These are phyloP conservation scores for Claviceps pusilla DNA, from an alignment of 2,329 filamentous ascomycete species.

Conservation along the genomic window DNA sequence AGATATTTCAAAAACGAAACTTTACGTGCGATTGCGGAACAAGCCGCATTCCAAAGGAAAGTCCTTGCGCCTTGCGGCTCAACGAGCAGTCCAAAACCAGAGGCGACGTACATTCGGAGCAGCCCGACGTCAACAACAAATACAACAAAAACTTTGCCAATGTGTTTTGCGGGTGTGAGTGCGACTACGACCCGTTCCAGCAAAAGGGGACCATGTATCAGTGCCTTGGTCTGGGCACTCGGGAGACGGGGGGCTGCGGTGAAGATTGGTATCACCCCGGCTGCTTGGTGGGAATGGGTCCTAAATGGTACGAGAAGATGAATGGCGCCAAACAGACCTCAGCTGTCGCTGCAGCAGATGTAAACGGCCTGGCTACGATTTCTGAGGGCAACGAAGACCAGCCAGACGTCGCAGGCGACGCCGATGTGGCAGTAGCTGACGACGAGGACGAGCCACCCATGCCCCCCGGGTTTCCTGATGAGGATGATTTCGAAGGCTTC, in stretches of 20 bases:
- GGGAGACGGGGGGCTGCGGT: slow-evolving; percentile 74
- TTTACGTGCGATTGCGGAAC: slow-evolving; percentile 96
- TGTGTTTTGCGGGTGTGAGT: slow-evolving; percentile 75
- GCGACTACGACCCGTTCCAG: slow-evolving; percentile 73
- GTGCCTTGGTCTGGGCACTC: slow-evolving; percentile 69
- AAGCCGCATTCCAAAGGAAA: slow-evolving; percentile 54
- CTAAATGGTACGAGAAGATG: slow-evolving; percentile 52
- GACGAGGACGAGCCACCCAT: slow-evolving; percentile 50
- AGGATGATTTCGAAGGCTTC: slow-evolving; percentile 79
- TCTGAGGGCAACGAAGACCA: slow-evolving; percentile 29
- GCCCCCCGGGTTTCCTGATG: slow-evolving; percentile 73
- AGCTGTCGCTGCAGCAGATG: slow-evolving; percentile 4
- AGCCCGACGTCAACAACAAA: slow-evolving; percentile 56
- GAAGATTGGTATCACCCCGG: slow-evolving; percentile 98
- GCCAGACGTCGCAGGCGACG: slow-evolving; percentile 9
- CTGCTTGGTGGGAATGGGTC: slow-evolving; percentile 67
- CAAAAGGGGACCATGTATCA: slow-evolving; percentile 98
- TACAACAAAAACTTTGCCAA: slow-evolving; percentile 97
- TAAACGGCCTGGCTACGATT: slow-evolving; percentile 30
- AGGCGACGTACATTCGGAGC: slow-evolving; percentile 62
- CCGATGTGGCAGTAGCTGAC: slow-evolving; percentile 20
- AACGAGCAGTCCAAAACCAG: slow-evolving; percentile 60
- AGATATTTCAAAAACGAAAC: slow-evolving; percentile 89
- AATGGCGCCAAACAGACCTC: slow-evolving; percentile 20
- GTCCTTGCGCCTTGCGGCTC: slow-evolving; percentile 61